A percentile compares a stretch with the other conserved stretches of the same genome.
Conservation (phyloP, 208 protist genomes). For the Spongospora subterranea region DNA sequence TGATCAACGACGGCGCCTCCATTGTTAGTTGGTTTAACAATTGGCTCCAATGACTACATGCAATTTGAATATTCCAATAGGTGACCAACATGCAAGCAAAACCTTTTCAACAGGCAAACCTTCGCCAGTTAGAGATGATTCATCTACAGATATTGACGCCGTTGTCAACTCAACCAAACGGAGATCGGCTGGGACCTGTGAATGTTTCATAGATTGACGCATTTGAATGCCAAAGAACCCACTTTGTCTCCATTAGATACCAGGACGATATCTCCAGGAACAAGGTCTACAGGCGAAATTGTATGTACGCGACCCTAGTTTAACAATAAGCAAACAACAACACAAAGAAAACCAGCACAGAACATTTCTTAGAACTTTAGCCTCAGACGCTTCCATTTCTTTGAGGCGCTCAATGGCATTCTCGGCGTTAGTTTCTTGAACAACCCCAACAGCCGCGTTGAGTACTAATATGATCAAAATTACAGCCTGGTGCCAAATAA, state of each 20-base stretch:
- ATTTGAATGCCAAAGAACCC: neutral
- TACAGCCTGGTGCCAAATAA: constrained; percentile 83
- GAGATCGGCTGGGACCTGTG: constrained; percentile 84
- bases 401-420: constrained; percentile 81
- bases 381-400: constrained; percentile 68
- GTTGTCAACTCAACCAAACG: constrained; percentile 84
- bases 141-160: constrained; percentile 70
- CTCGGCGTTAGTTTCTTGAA: constrained; percentile 88
- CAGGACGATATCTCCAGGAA: constrained; percentile 91
- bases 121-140: constrained; percentile 91
- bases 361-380: constrained; percentile 75
- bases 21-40: neutral
- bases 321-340: constrained; percentile 53
- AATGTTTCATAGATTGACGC: neutral
- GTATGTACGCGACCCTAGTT: constrained; percentile 59
- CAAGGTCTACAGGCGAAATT: constrained; percentile 82
- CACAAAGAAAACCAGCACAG: neutral
- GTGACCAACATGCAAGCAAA: too few relatives aligned
- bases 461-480: constrained; percentile 90
- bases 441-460: constrained; percentile 90
- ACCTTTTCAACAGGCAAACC: constrained; percentile 75
- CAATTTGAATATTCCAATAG: neutral
- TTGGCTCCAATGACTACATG: neutral
- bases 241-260: constrained; percentile 90
- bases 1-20: constrained; percentile 65